phyloP scores from a whole-genome alignment of 2,329 filamentous ascomycete species.

The Microcyclospora tardicrescens region DNA sequence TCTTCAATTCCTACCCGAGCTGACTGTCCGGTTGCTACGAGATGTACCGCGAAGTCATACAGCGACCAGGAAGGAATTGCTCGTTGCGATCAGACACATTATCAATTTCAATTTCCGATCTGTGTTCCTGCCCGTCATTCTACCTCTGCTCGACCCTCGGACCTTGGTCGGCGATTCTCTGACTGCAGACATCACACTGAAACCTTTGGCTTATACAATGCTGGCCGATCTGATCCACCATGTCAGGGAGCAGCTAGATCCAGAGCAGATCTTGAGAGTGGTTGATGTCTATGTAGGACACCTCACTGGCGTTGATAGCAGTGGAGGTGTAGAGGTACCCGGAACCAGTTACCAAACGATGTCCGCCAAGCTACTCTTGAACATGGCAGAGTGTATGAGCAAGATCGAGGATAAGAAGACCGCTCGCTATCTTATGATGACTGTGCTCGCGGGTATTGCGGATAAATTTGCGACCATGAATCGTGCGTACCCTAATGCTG shows the following conservation, averaged over 20 bases:
- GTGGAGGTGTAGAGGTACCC: slow-evolving; percentile 35
- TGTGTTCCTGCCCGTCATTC: slow-evolving; percentile 88
- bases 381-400: slow-evolving; percentile 96
- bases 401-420: slow-evolving; percentile 88
- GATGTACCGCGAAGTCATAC: slow-evolving; percentile 95
- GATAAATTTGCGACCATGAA: slow-evolving; percentile 99
- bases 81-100: slow-evolving; percentile 94
- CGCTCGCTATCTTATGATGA: slow-evolving; percentile 86
- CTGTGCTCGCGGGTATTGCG: slow-evolving; percentile 94
- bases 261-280: slow-evolving; percentile 86
- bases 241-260: slow-evolving; percentile 74
- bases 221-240: slow-evolving; percentile 96
- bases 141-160: slow-evolving; percentile 84
- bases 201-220: slow-evolving; percentile 95
- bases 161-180: slow-evolving; percentile 91
- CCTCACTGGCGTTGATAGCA: slow-evolving; percentile 69
- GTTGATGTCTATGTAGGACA: slow-evolving; percentile 97
- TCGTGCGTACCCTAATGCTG: slow-evolving; percentile 82
- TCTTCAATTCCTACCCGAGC: slow-evolving; percentile 67
- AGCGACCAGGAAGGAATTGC: slow-evolving; percentile 78
- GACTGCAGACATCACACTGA: slow-evolving; percentile 92
- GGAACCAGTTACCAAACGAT: slow-evolving; percentile 99
- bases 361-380: slow-evolving; percentile 92
- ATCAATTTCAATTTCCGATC: slow-evolving; percentile 98
- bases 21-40: slow-evolving; percentile 80